Base-by-base conservation (phyloP, 495 filamentous ascomycete genomes). In the Chaetomium tenue region DNA sequence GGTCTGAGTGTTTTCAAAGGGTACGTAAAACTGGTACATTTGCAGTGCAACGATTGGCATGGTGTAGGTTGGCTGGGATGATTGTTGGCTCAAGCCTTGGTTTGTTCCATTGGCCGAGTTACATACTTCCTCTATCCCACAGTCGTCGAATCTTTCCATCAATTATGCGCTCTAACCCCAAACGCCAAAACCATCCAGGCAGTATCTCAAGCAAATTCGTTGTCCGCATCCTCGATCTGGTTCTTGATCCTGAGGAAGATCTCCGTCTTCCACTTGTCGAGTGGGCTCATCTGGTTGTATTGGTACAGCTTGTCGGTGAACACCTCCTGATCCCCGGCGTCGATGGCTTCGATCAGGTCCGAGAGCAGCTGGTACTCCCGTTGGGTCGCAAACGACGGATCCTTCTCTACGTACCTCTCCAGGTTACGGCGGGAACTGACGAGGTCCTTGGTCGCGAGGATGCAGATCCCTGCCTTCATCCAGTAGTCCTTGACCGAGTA, bases 241-340 rank as follows among this genome's bases (percentile, higher is more conserved):
- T 86, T 87, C 85, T 97, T 96, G 70, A 97, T 81, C 70, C 87
- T 83, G 70, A 96, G 74, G 56, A 96, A 77, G 44, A 97, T 82
- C 44, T 89, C 91, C 61, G 89, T 95, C 87, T 96, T 93, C 93
- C 93, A 97, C 80, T 92, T 92, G 72, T 96, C 91, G 70, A 97
- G 78, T 79, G 91, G 91, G 77, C 88, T 93, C 79, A 96, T 82
- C 79, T 93, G 90, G 76, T 96, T 90, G 71, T 81, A 97, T 68
- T 90, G 85, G 77, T 89, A 93, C 58, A 96, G 79, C 78, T 91
- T 92, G 71, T 95, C 91, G 13, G 87, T 86, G 67, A 94, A 98
- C 40, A 76, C 79, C 62, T 95, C 92, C 75, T 87, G 87, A 71
- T 96, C 89, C 20, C 86, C 86, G 16, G 79, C 75, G 60, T 93